phyloP scores from a whole-genome alignment of 345 rosid species.

The Rhizophora apiculata region DNA sequence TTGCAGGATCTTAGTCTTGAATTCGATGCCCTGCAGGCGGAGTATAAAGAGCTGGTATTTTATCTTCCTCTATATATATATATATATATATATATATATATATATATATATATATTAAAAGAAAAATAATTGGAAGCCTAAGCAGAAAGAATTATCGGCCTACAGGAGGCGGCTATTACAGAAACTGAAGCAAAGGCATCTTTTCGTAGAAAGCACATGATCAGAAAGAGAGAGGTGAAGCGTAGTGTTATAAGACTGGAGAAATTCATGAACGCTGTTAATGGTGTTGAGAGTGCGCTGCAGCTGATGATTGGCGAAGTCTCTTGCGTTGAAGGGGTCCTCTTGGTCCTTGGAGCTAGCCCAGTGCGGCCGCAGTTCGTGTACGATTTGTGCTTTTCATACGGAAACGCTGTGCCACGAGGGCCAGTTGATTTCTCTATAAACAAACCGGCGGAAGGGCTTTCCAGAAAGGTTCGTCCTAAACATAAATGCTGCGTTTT shows the following conservation, averaged over 20 bases:
- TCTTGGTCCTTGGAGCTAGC: slow-evolving; percentile 70
- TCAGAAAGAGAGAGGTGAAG: slow-evolving; percentile 69
- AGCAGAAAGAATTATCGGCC: slow-evolving; percentile 21
- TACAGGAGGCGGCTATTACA: slow-evolving; percentile 49
- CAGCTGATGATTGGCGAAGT: slow-evolving; percentile 43
- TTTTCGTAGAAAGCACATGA: slow-evolving; percentile 40
- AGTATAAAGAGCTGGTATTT: slow-evolving; percentile 66
- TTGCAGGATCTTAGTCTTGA: slow-evolving; percentile 72
- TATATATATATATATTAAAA: background rate
- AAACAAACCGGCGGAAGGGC: slow-evolving; percentile 59
- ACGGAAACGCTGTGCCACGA: slow-evolving; percentile 23
- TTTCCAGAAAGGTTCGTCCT: slow-evolving; percentile 68
- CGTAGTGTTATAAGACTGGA: slow-evolving; percentile 56
- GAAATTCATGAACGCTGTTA: slow-evolving; percentile 59
- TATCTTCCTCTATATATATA: slow-evolving; percentile 9
- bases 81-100: background rate
- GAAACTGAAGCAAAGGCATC: slow-evolving; percentile 44
- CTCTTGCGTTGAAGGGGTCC: slow-evolving; percentile 42
- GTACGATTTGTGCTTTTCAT: slow-evolving; percentile 54
- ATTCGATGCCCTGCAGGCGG: slow-evolving; percentile 45
- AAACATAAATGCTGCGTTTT: slow-evolving; percentile 5
- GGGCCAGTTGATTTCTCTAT: slow-evolving; percentile 47
- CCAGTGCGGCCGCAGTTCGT: slow-evolving; percentile 70
- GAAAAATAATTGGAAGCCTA: slow-evolving; percentile 10
- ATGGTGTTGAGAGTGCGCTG: slow-evolving; percentile 49